Evolutionary conservation across 768 basidiomycete genomes (phyloP).

Genomic region (Leccinellum rugosiceps): DNA sequence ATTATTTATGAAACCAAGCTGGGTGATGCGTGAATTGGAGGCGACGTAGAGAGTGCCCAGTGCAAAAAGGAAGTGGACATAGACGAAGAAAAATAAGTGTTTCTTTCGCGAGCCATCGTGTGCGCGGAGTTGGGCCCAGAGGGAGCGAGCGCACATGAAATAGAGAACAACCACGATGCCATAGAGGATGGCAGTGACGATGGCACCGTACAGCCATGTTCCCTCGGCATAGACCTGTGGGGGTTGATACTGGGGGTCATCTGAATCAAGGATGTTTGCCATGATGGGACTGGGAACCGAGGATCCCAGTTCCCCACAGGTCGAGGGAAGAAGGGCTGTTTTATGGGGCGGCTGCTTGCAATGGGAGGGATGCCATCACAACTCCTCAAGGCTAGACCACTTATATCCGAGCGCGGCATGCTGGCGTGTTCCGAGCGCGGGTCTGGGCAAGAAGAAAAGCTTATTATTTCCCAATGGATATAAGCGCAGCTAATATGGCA

Average conservation of each 20-base stretch:
- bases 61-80: conserved; percentile 28
- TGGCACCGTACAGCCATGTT: conserved; percentile 30
- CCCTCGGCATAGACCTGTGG: conserved; percentile 23
- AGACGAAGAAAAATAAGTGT: conserved; percentile 29
- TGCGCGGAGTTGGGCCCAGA: conserved; percentile 23
- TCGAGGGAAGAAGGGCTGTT: not conserved
- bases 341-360: too few species aligned
- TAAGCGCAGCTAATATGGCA: not conserved
- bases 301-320: not conserved
- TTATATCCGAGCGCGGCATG: not conserved
- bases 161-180: conserved; percentile 27
- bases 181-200: conserved; percentile 27
- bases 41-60: conserved; percentile 28
- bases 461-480: not conserved
- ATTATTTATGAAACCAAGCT: conserved; percentile 29
- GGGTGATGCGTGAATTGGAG: conserved; percentile 24
- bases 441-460: not conserved
- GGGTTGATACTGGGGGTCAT: conserved; percentile 7
- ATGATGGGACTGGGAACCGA: conserved; percentile 9
- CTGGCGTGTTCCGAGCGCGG: not conserved
- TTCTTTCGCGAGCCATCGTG: conserved; percentile 6
- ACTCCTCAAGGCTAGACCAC: not conserved
- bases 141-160: conserved; percentile 25
- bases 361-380: not conserved
- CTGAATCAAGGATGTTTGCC: conserved; percentile 4